Percentiles rank a stretch among this genome's conserved stretches.
Conservation (phyloP, 192 early-diverging fungal genomes). For the Coemansia aciculifera region DNA sequence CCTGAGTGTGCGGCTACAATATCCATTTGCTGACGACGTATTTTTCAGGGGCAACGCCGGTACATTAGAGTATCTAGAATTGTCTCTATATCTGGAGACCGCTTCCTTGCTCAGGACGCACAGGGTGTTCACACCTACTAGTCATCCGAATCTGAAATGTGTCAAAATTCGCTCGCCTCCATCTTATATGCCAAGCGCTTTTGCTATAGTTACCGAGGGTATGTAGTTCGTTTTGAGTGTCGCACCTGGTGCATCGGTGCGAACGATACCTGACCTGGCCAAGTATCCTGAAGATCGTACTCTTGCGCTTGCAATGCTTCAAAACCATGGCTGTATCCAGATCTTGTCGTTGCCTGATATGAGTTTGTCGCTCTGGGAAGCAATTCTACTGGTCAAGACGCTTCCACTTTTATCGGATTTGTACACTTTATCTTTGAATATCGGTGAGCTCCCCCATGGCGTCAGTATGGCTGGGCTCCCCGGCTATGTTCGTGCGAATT, state of each 20-base stretch:
- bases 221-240: background rate
- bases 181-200: background rate
- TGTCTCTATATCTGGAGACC: background rate
- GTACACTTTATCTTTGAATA: no score
- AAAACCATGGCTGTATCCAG: background rate
- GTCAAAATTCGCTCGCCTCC: background rate
- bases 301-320: background rate
- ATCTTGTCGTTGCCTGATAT: background rate
- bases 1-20: background rate
- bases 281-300: background rate
- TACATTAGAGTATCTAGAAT: background rate
- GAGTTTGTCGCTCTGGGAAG: background rate
- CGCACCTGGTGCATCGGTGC: background rate
- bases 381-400: background rate
- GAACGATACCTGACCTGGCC: background rate
- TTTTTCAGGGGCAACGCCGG: background rate
- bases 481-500: background rate
- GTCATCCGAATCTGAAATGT: background rate
- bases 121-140: background rate
- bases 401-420: background rate
- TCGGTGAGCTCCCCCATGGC: background rate
- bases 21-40: background rate
- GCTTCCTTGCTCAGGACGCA: background rate
- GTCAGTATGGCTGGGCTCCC: background rate
- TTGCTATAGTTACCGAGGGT: no score